A percentile compares a stretch with the other conserved stretches of the same genome.
Evolutionary conservation across 192 early-diverging fungal genomes (phyloP).

Genomic region (Coemansia biformis): DNA sequence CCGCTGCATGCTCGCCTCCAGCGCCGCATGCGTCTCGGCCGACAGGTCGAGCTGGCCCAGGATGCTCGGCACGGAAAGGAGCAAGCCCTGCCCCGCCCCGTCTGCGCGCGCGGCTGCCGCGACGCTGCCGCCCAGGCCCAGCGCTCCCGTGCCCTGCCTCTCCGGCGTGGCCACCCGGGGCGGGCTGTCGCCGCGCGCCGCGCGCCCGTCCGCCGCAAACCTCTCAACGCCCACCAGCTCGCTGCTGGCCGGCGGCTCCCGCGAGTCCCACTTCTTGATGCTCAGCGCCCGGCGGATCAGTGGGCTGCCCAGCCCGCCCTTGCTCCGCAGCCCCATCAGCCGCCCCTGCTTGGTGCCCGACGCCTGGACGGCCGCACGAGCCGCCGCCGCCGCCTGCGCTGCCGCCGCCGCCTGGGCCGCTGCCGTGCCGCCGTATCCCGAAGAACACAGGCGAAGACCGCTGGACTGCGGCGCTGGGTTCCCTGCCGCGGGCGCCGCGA

Average conservation of each 20-base stretch:
- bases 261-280: neutral
- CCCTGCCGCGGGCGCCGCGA: too few species aligned
- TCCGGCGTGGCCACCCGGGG: neutral
- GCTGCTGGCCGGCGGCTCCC: conserved; percentile 1
- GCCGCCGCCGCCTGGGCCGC: too few species aligned
- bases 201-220: neutral
- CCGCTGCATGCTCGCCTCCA: conserved; percentile 15
- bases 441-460: too few species aligned
- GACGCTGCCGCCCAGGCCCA: conserved; percentile 4
- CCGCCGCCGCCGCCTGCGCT: too few species aligned
- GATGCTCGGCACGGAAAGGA: conserved; percentile 2
- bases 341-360: too few species aligned
- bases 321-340: conserved; percentile 21
- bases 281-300: conserved; percentile 27
- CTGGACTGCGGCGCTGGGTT: too few species aligned
- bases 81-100: neutral
- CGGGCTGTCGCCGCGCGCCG: conserved; percentile 1
- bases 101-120: neutral
- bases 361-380: too few species aligned
- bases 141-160: conserved; percentile 24
- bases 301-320: conserved; percentile 24
- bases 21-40: conserved; percentile 19
- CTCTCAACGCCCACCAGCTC: too few species aligned
- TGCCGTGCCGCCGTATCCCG: too few species aligned
- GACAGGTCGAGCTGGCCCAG: conserved; percentile 9